Evolutionary conservation across 176 grass and related monocot genomes (phyloP), one percentile per base, ranked within the genome.

Genomic region (Carex myosuroides): DNA sequence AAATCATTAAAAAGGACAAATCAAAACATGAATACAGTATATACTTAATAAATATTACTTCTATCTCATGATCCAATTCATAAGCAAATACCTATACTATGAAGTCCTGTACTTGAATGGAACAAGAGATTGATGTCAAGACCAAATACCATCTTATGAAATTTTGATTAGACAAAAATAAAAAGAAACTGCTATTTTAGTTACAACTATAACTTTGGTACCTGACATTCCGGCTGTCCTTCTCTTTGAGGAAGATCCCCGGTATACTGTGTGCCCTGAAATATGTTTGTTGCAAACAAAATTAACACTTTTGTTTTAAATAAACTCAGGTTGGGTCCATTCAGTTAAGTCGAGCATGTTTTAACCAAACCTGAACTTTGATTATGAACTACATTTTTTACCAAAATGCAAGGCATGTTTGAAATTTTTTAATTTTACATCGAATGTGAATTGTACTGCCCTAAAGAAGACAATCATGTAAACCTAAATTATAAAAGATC

Each of bases 161-260:
- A 77, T 32, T 77, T 17, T 77, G 73, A 56, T 77, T 32, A 13
- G 44, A 56, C 21, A 17, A 77, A 30, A 73, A 3, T 1, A 73
- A n/a, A 21, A 53, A 8, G 6, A 52, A 18, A 52, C 8, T 74
- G 11, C 1, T 53, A 53, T 26, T 74, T 14, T 74, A 50, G 53
- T 53, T 26, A 53, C 9, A 82, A 59, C 13, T 10, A 71, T 4
- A 65, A 33, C 58, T 70, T 84, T 83, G n/a, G 37, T 80, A 90
- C 88, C 81, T 90, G 88, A 70, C 88, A 90, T 62, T 90, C 85
- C n/a, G 88, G 88, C 82, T 87, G 88, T 32, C 85, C 88, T 80
- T 90, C 88, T 81, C 88, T 82, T 79, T 87, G 85, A 54, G 88
- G 88, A 24, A 90, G 85, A 70, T 85, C 81, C 52, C 81, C 88